Evolutionary conservation across 139 green algal genomes (phyloP), one percentile per base, ranked within the genome.

Genomic region (Volvox africanus): DNA sequence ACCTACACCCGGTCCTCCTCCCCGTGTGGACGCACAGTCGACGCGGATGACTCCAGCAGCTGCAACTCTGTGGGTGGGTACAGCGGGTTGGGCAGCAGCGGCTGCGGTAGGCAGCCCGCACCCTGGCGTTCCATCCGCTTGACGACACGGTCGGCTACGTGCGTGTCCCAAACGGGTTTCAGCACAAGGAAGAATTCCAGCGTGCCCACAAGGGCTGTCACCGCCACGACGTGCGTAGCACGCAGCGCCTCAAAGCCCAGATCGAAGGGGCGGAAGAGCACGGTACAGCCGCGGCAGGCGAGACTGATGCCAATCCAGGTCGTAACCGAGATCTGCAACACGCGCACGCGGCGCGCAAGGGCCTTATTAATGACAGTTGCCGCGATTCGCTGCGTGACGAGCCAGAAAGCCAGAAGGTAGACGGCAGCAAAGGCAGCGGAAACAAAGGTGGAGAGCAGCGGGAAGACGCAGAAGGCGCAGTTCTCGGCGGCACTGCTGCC

Each of bases 401-500:
- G 36, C 91, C 89, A 91, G 22, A 93, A 32, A 21, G 87, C 91
- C 13, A 92, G 37, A 76, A 94, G 82, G 83, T 92, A 94, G 61
- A 93, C 50, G 50, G 82, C 37, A 14, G 44, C 79, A 75, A 95
- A 94, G 11, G 84, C 91, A 1, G 89, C 91, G 19, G 67, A 90
- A 79, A 92, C 92, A 33, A 94, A 91, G 33, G 92, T 94, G 76
- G 91, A 94, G 24, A 95, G 92, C 89, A 94, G 77, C 21, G 93
- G 92, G 87, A 94, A 95, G 18, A 94, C 81, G 90, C 93, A 95
- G 81, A 93, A 93, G 20, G 88, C 87, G 82, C 89, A 94, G 80
- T 91, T 21, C 24, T 0, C 19, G 61, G 80, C 69, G 13, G 88
- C 87, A 76, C 86, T 93, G 86, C 89, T 12, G 33, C 1, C 19